phyloP scores from a whole-genome alignment of 495 filamentous ascomycete species.

The Rhypophila decipiens region DNA sequence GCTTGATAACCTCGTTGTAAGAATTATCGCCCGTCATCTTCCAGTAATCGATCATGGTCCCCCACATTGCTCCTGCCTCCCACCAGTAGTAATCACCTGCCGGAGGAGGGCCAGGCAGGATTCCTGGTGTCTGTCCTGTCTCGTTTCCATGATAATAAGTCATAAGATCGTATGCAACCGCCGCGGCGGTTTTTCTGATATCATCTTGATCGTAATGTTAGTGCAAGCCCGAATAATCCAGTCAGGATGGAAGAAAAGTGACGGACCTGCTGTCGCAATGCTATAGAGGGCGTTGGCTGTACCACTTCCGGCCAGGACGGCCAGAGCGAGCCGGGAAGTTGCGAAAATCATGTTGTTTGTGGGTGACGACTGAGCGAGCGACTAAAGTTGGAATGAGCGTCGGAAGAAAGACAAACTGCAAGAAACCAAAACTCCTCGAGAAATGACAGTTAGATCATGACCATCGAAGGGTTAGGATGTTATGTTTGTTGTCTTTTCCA shows the following conservation, averaged over 20 bases:
- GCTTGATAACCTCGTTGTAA: conserved; percentile 57
- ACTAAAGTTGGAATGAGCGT: conserved; percentile 4
- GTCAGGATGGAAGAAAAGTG: neutral
- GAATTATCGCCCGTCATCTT: conserved; percentile 62
- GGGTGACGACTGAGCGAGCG: conserved; percentile 9
- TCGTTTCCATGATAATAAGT: conserved; percentile 58
- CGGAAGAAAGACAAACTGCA: neutral
- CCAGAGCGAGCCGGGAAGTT: conserved; percentile 11
- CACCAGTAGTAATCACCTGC: conserved; percentile 54
- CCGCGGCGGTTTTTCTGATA: conserved; percentile 21
- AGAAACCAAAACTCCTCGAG: conserved; percentile 8
- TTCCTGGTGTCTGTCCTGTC: conserved; percentile 55
- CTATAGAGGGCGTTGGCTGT: conserved; percentile 19
- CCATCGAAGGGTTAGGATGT: conserved; percentile 7
- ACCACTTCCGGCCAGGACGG: conserved; percentile 11
- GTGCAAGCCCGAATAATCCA: neutral
- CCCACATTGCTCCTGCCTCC: conserved; percentile 71
- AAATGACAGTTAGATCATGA: conserved; percentile 7
- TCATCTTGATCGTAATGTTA: conserved; percentile 14
- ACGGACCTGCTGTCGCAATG: conserved; percentile 19
- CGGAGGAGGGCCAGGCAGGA: conserved; percentile 52
- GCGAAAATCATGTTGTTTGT: conserved; percentile 16
- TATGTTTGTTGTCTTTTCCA: neutral
- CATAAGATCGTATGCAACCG: conserved; percentile 54
- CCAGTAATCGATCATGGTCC: conserved; percentile 73